phyloP scores from a whole-genome alignment of 495 filamentous ascomycete species.

The Rostrohypoxylon terebratum region DNA sequence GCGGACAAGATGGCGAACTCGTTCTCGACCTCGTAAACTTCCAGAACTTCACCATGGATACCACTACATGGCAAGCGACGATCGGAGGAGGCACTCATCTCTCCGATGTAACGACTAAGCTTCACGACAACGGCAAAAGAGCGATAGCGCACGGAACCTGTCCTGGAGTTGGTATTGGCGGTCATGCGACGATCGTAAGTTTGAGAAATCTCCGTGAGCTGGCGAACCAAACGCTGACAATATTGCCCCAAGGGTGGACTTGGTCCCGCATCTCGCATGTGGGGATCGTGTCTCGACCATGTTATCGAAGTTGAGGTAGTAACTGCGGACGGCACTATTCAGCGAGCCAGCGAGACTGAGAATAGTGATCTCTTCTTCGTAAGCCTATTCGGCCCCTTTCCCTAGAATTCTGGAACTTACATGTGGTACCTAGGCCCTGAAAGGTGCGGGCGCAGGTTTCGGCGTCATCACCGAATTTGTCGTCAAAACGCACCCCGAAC shows the following conservation, averaged over 20 bases:
- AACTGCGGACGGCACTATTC: constrained; percentile 67
- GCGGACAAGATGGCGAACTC: constrained; percentile 66
- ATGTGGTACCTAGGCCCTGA: constrained; percentile 60
- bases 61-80: constrained; percentile 66
- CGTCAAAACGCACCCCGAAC: constrained; percentile 68
- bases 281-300: constrained; percentile 65
- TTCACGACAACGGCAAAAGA: constrained; percentile 71
- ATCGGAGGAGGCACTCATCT: constrained; percentile 74
- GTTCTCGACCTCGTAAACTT: constrained; percentile 69
- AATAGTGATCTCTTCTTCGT: constrained; percentile 70
- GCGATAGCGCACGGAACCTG: constrained; percentile 77
- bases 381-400: constrained; percentile 26
- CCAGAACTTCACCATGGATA: constrained; percentile 66
- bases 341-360: constrained; percentile 62
- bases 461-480: constrained; percentile 75
- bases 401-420: constrained; percentile 31
- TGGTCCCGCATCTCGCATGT: constrained; percentile 67
- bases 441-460: constrained; percentile 71
- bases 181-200: constrained; percentile 72
- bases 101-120: constrained; percentile 66
- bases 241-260: constrained; percentile 58
- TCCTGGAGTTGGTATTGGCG: constrained; percentile 73
- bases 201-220: neutral
- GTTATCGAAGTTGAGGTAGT: constrained; percentile 70
- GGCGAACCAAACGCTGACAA: constrained; percentile 23